Percentiles rank a stretch among this genome's conserved stretches.
Conservation (phyloP, 139 green algal species). For the Chlamydomonas sphaeroides region DNA sequence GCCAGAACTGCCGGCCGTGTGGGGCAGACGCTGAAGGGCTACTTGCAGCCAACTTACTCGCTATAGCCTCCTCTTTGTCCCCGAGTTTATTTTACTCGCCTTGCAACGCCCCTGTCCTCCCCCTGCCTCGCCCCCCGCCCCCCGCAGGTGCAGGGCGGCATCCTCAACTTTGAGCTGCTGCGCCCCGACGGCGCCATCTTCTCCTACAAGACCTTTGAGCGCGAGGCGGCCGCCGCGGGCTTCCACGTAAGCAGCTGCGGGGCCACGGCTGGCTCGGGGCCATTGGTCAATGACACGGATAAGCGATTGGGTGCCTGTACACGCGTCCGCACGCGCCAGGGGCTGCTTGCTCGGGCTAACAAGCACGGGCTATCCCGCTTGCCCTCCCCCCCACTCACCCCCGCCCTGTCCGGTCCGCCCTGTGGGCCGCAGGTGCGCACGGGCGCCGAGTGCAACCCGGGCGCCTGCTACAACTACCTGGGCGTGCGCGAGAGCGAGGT, state of each 20-base stretch:
- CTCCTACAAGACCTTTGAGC: constrained; percentile 71
- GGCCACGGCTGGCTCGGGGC: no score
- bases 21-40: constrained; percentile 27
- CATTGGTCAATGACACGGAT: no score
- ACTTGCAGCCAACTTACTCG: constrained; percentile 57
- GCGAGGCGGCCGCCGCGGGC: constrained; percentile 62
- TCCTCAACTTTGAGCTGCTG: constrained; percentile 80
- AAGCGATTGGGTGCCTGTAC: no score
- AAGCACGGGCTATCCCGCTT: no score
- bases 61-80: background rate
- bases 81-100: background rate
- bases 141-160: constrained; percentile 67
- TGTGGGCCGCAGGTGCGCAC: constrained; percentile 52
- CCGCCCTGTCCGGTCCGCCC: background rate
- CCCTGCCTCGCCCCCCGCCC: background rate
- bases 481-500: constrained; percentile 65
- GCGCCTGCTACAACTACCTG: constrained; percentile 75
- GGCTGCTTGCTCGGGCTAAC: background rate
- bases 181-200: constrained; percentile 55
- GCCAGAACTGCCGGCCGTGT: no score
- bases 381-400: no score
- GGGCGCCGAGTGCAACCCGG: constrained; percentile 79
- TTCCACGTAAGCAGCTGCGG: constrained; percentile 64
- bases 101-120: no score
- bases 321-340: background rate